A percentile compares a stretch with the other conserved stretches of the same genome.
phyloP scores from a whole-genome alignment of 768 basidiomycete genomes.

The Strobilomyces confusus region DNA sequence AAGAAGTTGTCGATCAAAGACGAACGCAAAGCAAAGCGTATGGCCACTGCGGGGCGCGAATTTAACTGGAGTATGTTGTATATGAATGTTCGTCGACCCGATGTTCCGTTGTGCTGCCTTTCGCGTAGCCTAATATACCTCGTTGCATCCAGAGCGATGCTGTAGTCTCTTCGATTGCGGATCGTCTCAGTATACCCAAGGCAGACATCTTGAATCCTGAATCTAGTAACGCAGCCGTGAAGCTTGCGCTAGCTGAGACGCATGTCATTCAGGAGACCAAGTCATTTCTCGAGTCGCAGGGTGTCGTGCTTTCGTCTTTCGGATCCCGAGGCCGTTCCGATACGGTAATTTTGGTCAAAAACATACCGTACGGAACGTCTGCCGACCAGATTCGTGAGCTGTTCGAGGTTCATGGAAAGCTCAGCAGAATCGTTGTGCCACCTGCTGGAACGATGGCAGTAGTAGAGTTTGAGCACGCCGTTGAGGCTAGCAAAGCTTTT shows the following conservation, averaged over 20 bases:
- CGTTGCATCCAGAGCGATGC: conserved; percentile 73
- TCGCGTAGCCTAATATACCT: conserved; percentile 21
- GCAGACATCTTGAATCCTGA: conserved; percentile 85
- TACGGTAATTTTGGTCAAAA: conserved; percentile 89
- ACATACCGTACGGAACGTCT: conserved; percentile 90
- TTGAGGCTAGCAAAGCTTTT: conserved; percentile 74
- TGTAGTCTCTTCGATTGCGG: conserved; percentile 85
- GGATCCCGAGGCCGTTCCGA: conserved; percentile 56
- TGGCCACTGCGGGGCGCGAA: conserved; percentile 65
- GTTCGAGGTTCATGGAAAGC: conserved; percentile 70
- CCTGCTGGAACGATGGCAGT: conserved; percentile 93
- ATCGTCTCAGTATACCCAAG: conserved; percentile 84
- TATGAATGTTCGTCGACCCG: conserved; percentile 80
- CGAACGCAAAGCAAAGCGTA: conserved; percentile 54
- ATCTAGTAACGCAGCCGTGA: conserved; percentile 80
- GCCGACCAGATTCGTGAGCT: conserved; percentile 70
- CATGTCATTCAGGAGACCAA: conserved; percentile 96
- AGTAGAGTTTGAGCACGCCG: conserved; percentile 74
- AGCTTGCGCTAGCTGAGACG: conserved; percentile 94
- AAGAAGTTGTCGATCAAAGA: conserved; percentile 58
- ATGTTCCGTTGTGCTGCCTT: conserved; percentile 15
- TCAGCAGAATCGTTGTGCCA: conserved; percentile 74
- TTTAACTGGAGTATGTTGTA: conserved; percentile 95
- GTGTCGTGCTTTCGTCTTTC: conserved; percentile 61
- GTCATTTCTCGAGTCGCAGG: conserved; percentile 76